Evolutionary conservation across 169 alveolate genomes (phyloP).

Genomic region (Plasmodium yoelii): DNA sequence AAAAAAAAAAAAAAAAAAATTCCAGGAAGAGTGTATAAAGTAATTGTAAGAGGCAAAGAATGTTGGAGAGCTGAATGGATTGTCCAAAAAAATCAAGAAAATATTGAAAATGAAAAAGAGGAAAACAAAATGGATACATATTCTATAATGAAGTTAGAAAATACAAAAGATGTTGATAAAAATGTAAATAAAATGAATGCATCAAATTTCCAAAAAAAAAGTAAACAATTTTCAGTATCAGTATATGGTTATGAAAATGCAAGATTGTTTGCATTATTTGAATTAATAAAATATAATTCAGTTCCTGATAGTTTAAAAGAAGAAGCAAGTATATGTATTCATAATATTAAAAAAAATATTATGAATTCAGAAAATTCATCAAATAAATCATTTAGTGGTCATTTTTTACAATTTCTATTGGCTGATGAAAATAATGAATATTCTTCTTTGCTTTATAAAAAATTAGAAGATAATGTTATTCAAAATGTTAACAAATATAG

Average conservation of each 20-base stretch:
- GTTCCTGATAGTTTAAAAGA: constrained; percentile 61
- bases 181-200: background rate
- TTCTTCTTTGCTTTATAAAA: constrained; percentile 15
- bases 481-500: constrained; percentile 6
- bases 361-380: constrained; percentile 21
- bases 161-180: background rate
- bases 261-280: constrained; percentile 56
- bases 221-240: constrained; percentile 67
- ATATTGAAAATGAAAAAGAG: background rate
- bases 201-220: constrained; percentile 22
- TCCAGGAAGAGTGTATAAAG: constrained; percentile 64
- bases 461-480: constrained; percentile 1
- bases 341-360: constrained; percentile 41
- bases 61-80: constrained; percentile 77
- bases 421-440: constrained; percentile 25
- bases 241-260: constrained; percentile 76
- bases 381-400: constrained; percentile 25
- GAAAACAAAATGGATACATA: background rate
- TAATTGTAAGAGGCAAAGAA: constrained; percentile 67
- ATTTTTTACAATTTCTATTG: constrained; percentile 40
- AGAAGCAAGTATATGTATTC: constrained; percentile 63
- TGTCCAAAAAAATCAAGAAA: constrained; percentile 2
- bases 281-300: constrained; percentile 54
- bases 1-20: constrained; percentile 57
- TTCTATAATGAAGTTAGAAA: background rate